Evolutionary conservation across 257 asterid species (phyloP), one percentile per base, ranked within the genome.

Genomic region (Lycium ferocissimum): DNA sequence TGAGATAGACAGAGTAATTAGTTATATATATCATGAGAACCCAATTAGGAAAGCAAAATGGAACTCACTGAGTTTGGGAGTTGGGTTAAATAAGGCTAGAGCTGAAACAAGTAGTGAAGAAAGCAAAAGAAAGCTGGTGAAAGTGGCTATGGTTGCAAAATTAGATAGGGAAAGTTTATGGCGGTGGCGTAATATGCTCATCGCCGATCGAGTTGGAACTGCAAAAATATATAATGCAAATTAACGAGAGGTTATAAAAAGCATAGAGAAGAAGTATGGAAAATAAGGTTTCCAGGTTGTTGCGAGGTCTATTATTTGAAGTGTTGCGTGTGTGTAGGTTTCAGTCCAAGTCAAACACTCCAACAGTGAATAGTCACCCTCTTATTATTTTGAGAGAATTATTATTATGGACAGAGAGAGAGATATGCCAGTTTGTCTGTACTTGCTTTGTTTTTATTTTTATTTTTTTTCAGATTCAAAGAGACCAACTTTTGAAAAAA

Each of bases 301-400:
- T n/a, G 15, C 70, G 70, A 61, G 33, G 15, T 71, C 79, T 71
- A 71, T 43, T 71, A 71, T 71, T 71, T 45, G 5, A 71, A 17
- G 37, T 71, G 56, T 71, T 43, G 57, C 37, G 9, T 71, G 12
- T 18, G 14, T 7, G 79, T n/a, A n/a, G 35, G 76, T 69, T 15
- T 40, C 54, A 5, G 56, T 71, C 35, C 56, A 40, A 70, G 17
- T 70, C 79, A 8, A 70, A 70, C 38, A 13, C 33, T 49, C 26
- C 58, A 54, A 6, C 18, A 26, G 33, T 0, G 33, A 26, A 26
- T 26, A 26, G 33, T 26, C 33, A 26, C 33, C 33, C 33, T 26
- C n/a, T 17, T 54, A 17, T 54, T 3, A 11, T 54, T 13, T 54
- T 54, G 1, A 3, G n/a, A 0, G 58, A 54, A 40, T 6, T 40